Base-by-base conservation (phyloP, 345 rosid species). In the Salix exigua region DNA sequence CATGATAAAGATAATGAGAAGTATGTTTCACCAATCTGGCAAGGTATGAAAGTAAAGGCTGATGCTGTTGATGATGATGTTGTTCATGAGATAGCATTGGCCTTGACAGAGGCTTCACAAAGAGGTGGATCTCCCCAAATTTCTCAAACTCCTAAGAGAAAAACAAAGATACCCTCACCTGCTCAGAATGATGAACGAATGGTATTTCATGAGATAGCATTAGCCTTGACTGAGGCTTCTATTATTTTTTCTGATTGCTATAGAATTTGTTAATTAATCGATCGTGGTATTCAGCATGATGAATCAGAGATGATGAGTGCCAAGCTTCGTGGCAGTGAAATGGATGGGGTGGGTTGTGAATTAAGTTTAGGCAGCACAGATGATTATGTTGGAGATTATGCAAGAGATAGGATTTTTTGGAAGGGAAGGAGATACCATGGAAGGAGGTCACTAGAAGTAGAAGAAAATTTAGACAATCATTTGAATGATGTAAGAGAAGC, bases 401-500 rank as follows among this genome's bases (percentile, higher is more conserved):
- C 85, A 81, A 81, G 87, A 74, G 84, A 79, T 44, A 83, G 64
- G 79, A 80, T 65, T 66, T 83, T 83, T 78, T 69, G 78, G 81
- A 89, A 84, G 72, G 87, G 85, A 66, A 92, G 81, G 85, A 83
- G 76, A 79, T 79, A 79, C 78, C 76, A 75, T 65, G 77, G 80
- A 80, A 86, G 80, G 85, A 89, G 85, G 75, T 75, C 62, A 55
- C 62, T 73, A 66, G 88, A 80, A 84, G 85, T 76, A 53, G 89
- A 83, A 62, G 91, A 87, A 76, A 78, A 73, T 35, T 81, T 79
- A 76, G 85, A 79, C 74, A 81, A 83, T 80, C 75, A 78, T 74
- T 91, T 88, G 70, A 97, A 91, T 84, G 96, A 88, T 72, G 86
- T 86, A 63, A 90, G 87, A 66, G 98, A 87, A 86, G 95, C 95